phyloP scores from a whole-genome alignment of 371 early-diverging fungal species.

The Paraphysoderma sedebokerense region DNA sequence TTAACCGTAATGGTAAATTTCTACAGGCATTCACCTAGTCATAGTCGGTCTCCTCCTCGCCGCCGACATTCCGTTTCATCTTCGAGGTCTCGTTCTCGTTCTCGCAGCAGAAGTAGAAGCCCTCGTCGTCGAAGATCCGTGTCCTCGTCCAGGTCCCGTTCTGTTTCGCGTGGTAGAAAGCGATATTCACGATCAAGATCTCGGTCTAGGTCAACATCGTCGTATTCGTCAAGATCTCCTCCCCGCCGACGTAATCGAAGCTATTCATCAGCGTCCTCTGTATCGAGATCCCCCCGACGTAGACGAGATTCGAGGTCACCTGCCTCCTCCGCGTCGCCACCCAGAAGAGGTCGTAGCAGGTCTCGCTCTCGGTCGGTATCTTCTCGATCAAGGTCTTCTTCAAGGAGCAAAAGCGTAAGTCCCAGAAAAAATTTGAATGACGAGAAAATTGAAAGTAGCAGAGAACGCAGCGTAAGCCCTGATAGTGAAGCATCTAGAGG shows the following conservation, averaged over 20 bases:
- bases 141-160: neutral
- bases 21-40: neutral
- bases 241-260: neutral
- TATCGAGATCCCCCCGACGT: too few relatives aligned
- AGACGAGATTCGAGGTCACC: too few relatives aligned
- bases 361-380: neutral
- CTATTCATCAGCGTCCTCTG: neutral
- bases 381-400: neutral
- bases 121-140: neutral
- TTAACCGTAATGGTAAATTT: neutral
- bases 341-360: too few relatives aligned
- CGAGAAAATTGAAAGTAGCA: too few relatives aligned
- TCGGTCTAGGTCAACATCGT: neutral
- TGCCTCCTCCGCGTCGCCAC: too few relatives aligned
- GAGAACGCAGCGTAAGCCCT: too few relatives aligned
- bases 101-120: neutral
- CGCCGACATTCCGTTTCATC: neutral
- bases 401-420: too few relatives aligned
- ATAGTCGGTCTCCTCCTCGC: neutral
- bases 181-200: neutral
- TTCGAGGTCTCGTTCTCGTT: neutral
- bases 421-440: too few relatives aligned
- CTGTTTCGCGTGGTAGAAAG: too few relatives aligned
- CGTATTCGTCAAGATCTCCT: neutral
- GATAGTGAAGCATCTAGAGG: too few relatives aligned